phyloP scores from a whole-genome alignment of 345 rosid species.

The Ceriops tagal region DNA sequence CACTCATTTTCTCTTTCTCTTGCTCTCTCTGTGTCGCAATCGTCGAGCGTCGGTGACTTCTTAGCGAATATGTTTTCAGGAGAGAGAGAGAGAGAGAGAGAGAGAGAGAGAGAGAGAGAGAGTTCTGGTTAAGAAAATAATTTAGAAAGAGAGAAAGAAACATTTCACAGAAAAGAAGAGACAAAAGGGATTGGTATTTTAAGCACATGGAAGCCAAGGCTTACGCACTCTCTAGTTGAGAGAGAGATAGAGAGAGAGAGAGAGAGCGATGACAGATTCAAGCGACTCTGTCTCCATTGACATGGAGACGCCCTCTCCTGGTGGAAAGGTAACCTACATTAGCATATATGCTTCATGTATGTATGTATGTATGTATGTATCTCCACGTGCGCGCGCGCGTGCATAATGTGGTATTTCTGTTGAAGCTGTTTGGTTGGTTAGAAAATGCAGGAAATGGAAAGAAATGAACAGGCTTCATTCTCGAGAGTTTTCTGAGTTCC shows the following conservation, averaged over 20 bases:
- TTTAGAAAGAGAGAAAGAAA: background rate
- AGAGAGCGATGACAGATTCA: slow-evolving; percentile 50
- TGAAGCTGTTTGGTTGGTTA: slow-evolving; percentile 26
- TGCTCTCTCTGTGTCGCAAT: background rate
- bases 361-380: slow-evolving; percentile 13
- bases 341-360: slow-evolving; percentile 1
- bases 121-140: background rate
- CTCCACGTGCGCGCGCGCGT: too few relatives aligned
- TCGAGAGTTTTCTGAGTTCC: too few relatives aligned
- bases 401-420: background rate
- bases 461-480: slow-evolving; percentile 2
- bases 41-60: slow-evolving; percentile 86
- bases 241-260: slow-evolving; percentile 3
- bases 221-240: slow-evolving; percentile 8
- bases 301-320: slow-evolving; percentile 74
- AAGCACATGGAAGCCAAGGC: slow-evolving; percentile 19
- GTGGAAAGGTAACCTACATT: slow-evolving; percentile 60
- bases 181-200: slow-evolving; percentile 14
- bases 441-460: slow-evolving; percentile 26
- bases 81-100: background rate
- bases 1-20: background rate
- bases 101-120: slow-evolving; percentile 8
- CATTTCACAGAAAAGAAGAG: slow-evolving; percentile 16
- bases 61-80: slow-evolving; percentile 24
- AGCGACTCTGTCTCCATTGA: slow-evolving; percentile 58